Evolutionary conservation across 768 basidiomycete species (phyloP), one percentile per base, ranked within the genome.

Genomic region (Melanogaster broomeanus): DNA sequence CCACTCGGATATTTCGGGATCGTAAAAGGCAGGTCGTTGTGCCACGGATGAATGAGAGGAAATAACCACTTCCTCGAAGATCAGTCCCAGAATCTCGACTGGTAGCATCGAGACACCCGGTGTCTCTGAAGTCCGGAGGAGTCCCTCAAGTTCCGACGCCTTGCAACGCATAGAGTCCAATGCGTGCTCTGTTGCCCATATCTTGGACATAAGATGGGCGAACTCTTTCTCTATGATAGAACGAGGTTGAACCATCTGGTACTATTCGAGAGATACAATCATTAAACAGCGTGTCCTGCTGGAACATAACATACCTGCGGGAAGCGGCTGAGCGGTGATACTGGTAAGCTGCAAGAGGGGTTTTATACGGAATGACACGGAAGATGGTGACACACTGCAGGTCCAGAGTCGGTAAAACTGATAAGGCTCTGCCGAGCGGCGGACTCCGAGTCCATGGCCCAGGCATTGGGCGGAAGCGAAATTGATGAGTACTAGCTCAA

Each of bases 31-130:
- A 11, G 51, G n/a, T 8, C 25, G 49, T 28, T 50, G 48, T 12
- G 40, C 50, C 13, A 22, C 25, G 43, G 8, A 52, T 19, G 30
- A 21, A 45, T 31, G 28, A n/a, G 60, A 37, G 16, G 42, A 52
- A 24, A 16, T 43, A 9, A 57, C 42, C 25, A 46, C 61, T 46
- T 63, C 57, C 35, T 54, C 40, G 43, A 67, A 66, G 30, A 67
- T 57, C 52, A 66, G 55, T n/a, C 53, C 57, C 30, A 67, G 42
- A 38, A 70, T 30, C 40, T 67, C 66, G 44, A 59, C 55, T 18
- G 66, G 68, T 18, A 67, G 27, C n/a, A 42, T 30, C 33, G 66
- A 66, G 40, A 59, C 51, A 30, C 16, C 53, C 13, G 53, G 3
- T 21, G 18, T 19, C 33, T 27, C 44, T 9, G 51, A 44, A 16